Base-by-base conservation (phyloP, 306 rosid genomes). In the Malus sylvestris region DNA sequence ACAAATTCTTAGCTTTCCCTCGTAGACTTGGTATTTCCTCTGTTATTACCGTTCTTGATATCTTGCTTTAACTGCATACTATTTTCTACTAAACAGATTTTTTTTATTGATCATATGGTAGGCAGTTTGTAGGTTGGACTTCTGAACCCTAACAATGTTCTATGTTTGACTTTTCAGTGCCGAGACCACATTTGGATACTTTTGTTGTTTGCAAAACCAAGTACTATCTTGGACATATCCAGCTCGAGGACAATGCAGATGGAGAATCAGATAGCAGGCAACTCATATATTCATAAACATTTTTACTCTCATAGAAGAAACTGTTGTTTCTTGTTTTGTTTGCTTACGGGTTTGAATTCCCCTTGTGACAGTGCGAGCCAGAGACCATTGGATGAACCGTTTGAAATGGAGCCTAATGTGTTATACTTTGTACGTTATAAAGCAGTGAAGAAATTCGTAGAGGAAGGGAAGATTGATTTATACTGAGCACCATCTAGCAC, bases 171-270 rank as follows among this genome's bases (percentile, higher is more conserved):
- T 81, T 81, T 81, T 68, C 91, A 94, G 96, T 89, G 76, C 92
- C 95, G 60, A 91, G 86, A 86, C 93, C 96, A 2, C 84, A 82
- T 46, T 81, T 90, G 75, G 97, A 94, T 77, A 81, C 87, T 29
- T 94, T 91, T 81, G 95, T 94, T 38, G 95, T 95, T 32, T 95
- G 98, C 86, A 89, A 89, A 86, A 90, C 97, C 77, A 90, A 84
- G 82, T 87, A 89, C 67, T 88, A 89, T 79, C 89, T 95, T 8
- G 89, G 90, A 30, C 97, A 89, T 77, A 87, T 95, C 81, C 97
- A 89, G 86, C 97, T 92, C n/a, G 96, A 87, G 81, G 97, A 83
- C 60, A 78, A 62, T 23, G 85, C 81, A 33, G 91, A 89, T 76
- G 92, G 91, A 70, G 83, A 90, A 59, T 80, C 88, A 29, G 91